These are phyloP conservation scores for Aspergillus sp. DNA, from an alignment of 2,329 filamentous ascomycete genomes.

Conservation along the genomic window DNA sequence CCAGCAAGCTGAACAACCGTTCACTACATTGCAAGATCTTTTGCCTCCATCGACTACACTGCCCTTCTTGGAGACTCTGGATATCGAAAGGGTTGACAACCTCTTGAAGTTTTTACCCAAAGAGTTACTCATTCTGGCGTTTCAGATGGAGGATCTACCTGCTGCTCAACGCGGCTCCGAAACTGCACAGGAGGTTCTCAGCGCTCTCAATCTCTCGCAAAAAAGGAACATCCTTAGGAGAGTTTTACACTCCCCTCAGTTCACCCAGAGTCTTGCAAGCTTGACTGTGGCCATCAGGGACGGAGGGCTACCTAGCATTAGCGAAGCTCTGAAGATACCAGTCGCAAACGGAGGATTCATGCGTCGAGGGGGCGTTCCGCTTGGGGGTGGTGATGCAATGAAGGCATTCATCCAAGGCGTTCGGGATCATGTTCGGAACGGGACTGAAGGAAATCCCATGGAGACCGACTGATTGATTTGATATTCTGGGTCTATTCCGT, in stretches of 20 bases:
- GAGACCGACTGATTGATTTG: constrained; percentile 39
- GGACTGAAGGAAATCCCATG: constrained; percentile 40
- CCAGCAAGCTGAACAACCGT: constrained; percentile 61
- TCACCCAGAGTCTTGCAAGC: constrained; percentile 80
- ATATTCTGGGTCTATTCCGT: neutral
- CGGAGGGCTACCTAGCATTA: constrained; percentile 84
- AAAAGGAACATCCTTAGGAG: constrained; percentile 79
- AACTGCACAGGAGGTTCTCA: constrained; percentile 69
- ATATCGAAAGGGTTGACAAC: constrained; percentile 65
- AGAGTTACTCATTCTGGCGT: constrained; percentile 72
- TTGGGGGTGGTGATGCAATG: constrained; percentile 85
- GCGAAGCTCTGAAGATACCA: constrained; percentile 77
- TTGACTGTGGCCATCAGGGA: constrained; percentile 86
- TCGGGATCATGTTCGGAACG: constrained; percentile 71
- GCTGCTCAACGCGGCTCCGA: constrained; percentile 67
- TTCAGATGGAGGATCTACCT: constrained; percentile 62
- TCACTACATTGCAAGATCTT: constrained; percentile 82
- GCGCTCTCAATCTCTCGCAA: constrained; percentile 69
- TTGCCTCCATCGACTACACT: constrained; percentile 76
- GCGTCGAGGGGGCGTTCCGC: constrained; percentile 72
- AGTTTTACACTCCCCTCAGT: constrained; percentile 85
- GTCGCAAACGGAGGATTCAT: constrained; percentile 84
- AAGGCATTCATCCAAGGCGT: constrained; percentile 90
- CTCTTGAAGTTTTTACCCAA: constrained; percentile 78
- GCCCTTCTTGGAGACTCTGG: constrained; percentile 69